Conservation (phyloP, 2,329 filamentous ascomycete species). For the Ophiostoma fasciatum region DNA sequence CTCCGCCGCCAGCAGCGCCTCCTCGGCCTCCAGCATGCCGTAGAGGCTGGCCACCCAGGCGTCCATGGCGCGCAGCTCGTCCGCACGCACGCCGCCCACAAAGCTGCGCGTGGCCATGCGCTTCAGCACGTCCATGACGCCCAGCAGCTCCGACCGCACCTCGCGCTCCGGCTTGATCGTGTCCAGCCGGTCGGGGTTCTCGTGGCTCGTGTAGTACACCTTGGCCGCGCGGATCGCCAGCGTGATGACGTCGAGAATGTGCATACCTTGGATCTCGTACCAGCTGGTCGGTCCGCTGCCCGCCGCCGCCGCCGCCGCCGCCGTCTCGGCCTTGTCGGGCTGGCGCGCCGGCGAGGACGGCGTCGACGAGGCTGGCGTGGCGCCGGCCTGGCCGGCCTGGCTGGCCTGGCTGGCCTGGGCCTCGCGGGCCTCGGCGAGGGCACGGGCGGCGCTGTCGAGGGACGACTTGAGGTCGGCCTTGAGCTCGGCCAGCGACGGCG, state of each 20-base stretch:
- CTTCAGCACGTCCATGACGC: slow-evolving; percentile 81
- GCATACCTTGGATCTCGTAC: slow-evolving; percentile 81
- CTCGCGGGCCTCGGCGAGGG: slow-evolving; percentile 43
- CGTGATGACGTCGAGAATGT: slow-evolving; percentile 83
- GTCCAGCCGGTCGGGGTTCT: slow-evolving; percentile 71
- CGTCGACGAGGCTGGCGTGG: slow-evolving; percentile 12
- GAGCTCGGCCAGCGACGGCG: slow-evolving; percentile 68
- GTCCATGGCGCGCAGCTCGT: slow-evolving; percentile 63
- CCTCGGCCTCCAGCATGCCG: slow-evolving; percentile 61
- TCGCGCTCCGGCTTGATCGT: slow-evolving; percentile 76
- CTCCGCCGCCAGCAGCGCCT: slow-evolving; percentile 62
- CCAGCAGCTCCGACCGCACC: slow-evolving; percentile 69
- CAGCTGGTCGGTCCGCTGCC: slow-evolving; percentile 32
- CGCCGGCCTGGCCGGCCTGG: slow-evolving; percentile 4
- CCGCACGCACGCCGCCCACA: slow-evolving; percentile 60
- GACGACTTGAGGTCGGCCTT: slow-evolving; percentile 51
- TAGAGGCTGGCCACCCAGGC: slow-evolving; percentile 70
- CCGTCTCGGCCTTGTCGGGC: neutral
- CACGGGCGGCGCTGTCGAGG: slow-evolving; percentile 53
- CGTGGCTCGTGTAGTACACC: slow-evolving; percentile 90
- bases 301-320: too few relatives aligned
- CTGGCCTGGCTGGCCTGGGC: slow-evolving; percentile 16
- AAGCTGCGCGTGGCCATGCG: slow-evolving; percentile 83
- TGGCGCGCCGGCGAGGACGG: too few relatives aligned
- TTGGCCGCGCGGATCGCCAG: slow-evolving; percentile 92